Conservation (phyloP, 2,329 filamentous ascomycete species). For the Nigrospora sphaerica region DNA sequence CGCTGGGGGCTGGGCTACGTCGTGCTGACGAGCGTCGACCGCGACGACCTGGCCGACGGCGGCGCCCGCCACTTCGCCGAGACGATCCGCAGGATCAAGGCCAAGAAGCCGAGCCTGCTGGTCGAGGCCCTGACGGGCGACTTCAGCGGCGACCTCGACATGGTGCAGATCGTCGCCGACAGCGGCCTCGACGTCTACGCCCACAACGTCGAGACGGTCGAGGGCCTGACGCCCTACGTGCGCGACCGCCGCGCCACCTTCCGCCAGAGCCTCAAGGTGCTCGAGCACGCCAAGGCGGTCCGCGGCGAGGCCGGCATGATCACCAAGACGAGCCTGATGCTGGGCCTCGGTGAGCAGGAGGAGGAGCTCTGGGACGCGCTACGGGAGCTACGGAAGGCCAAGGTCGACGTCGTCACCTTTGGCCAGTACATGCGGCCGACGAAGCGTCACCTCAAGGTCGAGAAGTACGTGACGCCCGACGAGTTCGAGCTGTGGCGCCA, state of each 20-base stretch:
- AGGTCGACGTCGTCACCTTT: conserved; percentile 94
- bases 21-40: conserved; percentile 87
- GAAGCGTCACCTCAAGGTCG: conserved; percentile 94
- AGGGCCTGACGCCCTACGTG: conserved; percentile 82
- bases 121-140: conserved; percentile 86
- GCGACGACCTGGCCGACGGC: conserved; percentile 85
- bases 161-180: conserved; percentile 76
- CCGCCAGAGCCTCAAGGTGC: conserved; percentile 72
- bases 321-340: conserved; percentile 98
- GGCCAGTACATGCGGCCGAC: conserved; percentile 99
- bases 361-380: conserved; percentile 76
- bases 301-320: conserved; percentile 65
- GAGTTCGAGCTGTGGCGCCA: conserved; percentile 88
- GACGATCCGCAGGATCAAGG: conserved; percentile 90
- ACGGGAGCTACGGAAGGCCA: conserved; percentile 67
- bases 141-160: conserved; percentile 76
- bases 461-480: conserved; percentile 88
- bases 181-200: conserved; percentile 94
- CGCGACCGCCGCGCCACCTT: conserved; percentile 87
- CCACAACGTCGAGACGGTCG: conserved; percentile 94
- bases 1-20: conserved; percentile 96
- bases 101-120: conserved; percentile 67
- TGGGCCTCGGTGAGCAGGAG: conserved; percentile 89
- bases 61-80: conserved; percentile 87
- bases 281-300: conserved; percentile 74